Evolutionary conservation across 495 filamentous ascomycete species (phyloP).

Genomic region (Daldinia caldariorum): DNA sequence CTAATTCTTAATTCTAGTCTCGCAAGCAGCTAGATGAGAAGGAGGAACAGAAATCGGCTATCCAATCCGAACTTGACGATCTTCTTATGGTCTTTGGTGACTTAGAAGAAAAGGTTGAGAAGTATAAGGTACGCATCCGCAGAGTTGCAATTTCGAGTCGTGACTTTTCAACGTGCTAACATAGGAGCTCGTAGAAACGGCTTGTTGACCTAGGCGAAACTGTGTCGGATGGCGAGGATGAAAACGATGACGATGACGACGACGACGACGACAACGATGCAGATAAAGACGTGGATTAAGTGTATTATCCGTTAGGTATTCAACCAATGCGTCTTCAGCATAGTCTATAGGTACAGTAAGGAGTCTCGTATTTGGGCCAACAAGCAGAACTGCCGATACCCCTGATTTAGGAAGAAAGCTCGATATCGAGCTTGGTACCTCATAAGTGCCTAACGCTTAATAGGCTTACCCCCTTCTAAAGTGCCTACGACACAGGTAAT

Average conservation of each 20-base stretch:
- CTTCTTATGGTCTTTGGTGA: conserved; percentile 89
- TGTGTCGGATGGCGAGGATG: conserved; percentile 83
- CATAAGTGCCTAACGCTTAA: neutral
- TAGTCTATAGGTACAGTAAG: neutral
- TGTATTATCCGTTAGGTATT: neutral
- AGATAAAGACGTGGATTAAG: conserved; percentile 44
- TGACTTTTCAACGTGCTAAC: conserved; percentile 32
- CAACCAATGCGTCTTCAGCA: neutral
- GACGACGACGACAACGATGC: conserved; percentile 41
- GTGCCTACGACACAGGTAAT: neutral
- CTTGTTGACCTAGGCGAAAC: conserved; percentile 76
- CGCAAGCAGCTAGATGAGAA: conserved; percentile 59
- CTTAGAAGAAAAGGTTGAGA: conserved; percentile 81
- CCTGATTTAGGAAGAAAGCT: conserved; percentile 23
- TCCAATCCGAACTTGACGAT: conserved; percentile 81
- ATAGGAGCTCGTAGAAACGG: conserved; percentile 64
- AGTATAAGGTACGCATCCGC: conserved; percentile 74
- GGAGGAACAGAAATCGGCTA: conserved; percentile 70
- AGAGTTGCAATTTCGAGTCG: neutral
- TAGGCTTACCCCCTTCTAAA: neutral
- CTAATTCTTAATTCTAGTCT: conserved; percentile 41
- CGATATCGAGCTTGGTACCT: neutral
- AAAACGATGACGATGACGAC: conserved; percentile 69
- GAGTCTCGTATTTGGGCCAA: neutral
- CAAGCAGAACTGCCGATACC: conserved; percentile 7